phyloP scores from a whole-genome alignment of 768 basidiomycete genomes.

The Cyathus striatus region DNA sequence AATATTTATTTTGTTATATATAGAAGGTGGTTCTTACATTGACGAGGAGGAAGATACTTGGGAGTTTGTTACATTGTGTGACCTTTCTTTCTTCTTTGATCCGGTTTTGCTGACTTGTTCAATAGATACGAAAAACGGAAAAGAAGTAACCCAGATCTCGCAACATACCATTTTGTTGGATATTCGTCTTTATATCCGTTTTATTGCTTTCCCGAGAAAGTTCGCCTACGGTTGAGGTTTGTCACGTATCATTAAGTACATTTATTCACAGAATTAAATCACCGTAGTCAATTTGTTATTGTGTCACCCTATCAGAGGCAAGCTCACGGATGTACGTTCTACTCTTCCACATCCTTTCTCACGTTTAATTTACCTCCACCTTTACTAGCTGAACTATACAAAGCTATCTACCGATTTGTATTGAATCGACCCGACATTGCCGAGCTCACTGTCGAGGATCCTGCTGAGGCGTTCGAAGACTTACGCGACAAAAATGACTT shows the following conservation, averaged over 20 bases:
- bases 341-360: not conserved
- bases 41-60: slow-evolving; percentile 89
- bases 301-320: slow-evolving; percentile 84
- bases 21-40: slow-evolving; percentile 94
- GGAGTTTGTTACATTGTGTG: slow-evolving; percentile 89
- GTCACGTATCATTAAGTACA: slow-evolving; percentile 9
- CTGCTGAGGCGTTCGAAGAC: slow-evolving; percentile 97
- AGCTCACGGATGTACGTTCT: slow-evolving; percentile 81
- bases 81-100: slow-evolving; percentile 8
- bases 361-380: slow-evolving; percentile 1
- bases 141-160: slow-evolving; percentile 40
- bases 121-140: slow-evolving; percentile 81
- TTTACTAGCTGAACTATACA: slow-evolving; percentile 75
- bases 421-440: slow-evolving; percentile 62
- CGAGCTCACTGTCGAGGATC: slow-evolving; percentile 97
- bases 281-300: slow-evolving; percentile 87
- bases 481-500: slow-evolving; percentile 91
- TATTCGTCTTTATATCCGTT: slow-evolving; percentile 95
- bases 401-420: slow-evolving; percentile 76
- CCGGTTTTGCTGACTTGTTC: not conserved
- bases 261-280: slow-evolving; percentile 4
- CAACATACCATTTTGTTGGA: slow-evolving; percentile 87
- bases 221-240: slow-evolving; percentile 82
- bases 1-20: slow-evolving; percentile 88
- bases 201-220: slow-evolving; percentile 90